Evolutionary conservation across 768 basidiomycete species (phyloP).

Genomic region (Termitomyces sp.): DNA sequence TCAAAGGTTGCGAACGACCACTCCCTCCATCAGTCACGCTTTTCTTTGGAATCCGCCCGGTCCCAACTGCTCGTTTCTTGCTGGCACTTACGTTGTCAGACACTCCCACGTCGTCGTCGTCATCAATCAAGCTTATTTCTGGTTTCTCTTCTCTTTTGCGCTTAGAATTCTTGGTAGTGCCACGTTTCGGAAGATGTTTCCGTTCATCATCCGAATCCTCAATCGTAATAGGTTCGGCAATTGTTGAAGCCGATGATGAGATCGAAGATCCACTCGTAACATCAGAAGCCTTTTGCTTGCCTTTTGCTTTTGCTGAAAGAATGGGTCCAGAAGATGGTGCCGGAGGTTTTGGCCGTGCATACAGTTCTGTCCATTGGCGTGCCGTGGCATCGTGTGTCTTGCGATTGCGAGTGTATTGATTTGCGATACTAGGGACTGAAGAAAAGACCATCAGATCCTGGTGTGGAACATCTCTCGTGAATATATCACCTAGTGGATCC

Average conservation of each 20-base stretch:
- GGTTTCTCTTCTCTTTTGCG: constrained; percentile 25
- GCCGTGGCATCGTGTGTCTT: constrained; percentile 72
- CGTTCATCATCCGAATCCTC: constrained; percentile 24
- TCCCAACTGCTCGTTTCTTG: constrained; percentile 17
- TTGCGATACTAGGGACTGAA: constrained; percentile 66
- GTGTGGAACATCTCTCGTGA: background rate
- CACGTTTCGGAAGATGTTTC: background rate
- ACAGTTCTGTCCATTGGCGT: constrained; percentile 68
- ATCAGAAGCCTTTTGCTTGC: constrained; percentile 26
- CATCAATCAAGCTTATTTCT: constrained; percentile 25
- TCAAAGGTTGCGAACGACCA: constrained; percentile 9
- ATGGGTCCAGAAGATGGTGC: constrained; percentile 7
- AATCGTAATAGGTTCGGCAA: constrained; percentile 17
- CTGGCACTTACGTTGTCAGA: constrained; percentile 5
- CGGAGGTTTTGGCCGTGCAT: constrained; percentile 35
- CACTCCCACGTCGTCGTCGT: constrained; percentile 17
- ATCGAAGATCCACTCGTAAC: constrained; percentile 12
- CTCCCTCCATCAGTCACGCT: constrained; percentile 12
- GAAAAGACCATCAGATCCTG: background rate
- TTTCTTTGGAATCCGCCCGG: constrained; percentile 10
- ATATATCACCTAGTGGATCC: constrained; percentile 61
- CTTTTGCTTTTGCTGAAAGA: constrained; percentile 23
- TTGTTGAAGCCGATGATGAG: constrained; percentile 1
- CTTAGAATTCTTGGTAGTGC: constrained; percentile 24
- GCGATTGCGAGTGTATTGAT: constrained; percentile 59